A percentile compares a stretch with the other conserved stretches of the same genome.
Conservation (phyloP, 768 basidiomycete genomes). For the Suillus subaureus region DNA sequence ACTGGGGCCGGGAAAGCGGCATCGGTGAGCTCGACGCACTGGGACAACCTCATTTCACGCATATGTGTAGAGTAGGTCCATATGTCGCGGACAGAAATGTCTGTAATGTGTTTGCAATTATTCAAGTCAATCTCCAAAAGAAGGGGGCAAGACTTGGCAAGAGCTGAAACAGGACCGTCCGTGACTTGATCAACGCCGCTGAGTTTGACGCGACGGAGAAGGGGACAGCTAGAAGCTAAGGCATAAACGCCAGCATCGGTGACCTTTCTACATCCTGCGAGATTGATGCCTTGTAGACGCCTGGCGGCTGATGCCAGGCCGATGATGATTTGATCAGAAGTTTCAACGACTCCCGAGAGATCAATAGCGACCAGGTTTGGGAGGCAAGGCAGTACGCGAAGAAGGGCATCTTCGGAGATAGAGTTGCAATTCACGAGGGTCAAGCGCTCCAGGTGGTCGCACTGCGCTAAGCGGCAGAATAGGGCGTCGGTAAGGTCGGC, state of each 20-base stretch:
- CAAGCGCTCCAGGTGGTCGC: conserved; percentile 84
- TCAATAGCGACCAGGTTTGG: conserved; percentile 86
- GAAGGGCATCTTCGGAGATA: conserved; percentile 65
- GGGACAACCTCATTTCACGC: conserved; percentile 88
- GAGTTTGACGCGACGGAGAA: conserved; percentile 89
- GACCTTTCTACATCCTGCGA: conserved; percentile 79
- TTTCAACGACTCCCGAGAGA: conserved; percentile 69
- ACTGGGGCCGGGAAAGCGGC: conserved; percentile 81
- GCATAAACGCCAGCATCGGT: conserved; percentile 78
- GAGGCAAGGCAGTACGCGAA: conserved; percentile 65
- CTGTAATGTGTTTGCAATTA: conserved; percentile 76
- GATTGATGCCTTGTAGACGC: conserved; percentile 89
- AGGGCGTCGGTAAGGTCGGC: conserved; percentile 72
- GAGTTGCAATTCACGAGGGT: conserved; percentile 80
- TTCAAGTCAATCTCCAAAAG: conserved; percentile 95
- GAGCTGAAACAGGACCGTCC: conserved; percentile 70
- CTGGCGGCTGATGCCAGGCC: conserved; percentile 70
- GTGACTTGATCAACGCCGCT: conserved; percentile 76
- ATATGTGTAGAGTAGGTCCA: conserved; percentile 82
- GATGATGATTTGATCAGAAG: conserved; percentile 71
- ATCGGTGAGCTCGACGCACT: conserved; percentile 79
- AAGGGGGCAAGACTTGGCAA: conserved; percentile 79
- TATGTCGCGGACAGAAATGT: conserved; percentile 77
- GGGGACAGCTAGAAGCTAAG: conserved; percentile 71
- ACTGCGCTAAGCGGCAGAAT: conserved; percentile 69